Base-by-base conservation (phyloP, 2,329 filamentous ascomycete genomes). In the Diatrype stigma region DNA sequence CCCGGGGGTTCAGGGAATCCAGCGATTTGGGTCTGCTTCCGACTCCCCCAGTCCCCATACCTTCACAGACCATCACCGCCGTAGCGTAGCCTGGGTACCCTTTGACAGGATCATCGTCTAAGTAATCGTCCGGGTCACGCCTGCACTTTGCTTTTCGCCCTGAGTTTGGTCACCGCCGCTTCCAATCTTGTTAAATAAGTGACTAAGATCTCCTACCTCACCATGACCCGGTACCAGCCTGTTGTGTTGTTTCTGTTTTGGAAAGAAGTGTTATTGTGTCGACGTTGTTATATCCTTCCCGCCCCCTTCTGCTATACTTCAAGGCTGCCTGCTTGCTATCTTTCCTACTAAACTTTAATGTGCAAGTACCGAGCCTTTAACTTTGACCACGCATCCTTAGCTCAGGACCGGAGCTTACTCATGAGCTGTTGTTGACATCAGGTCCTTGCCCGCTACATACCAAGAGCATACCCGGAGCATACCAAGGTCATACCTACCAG, bases 161-260 rank as follows among this genome's bases (percentile, higher is more conserved):
- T 64, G 61, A 56, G 45, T 55, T 56, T 56, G 60, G 63, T 66
- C 63, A 67, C 64, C 64, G 64, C 64, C 59, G 60, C 58, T 65
- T 63, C 60, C 47, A 61, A 60, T 61, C 63, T 65, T 65, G 63
- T 37, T 37, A 61, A 65, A 65, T 62, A 55, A 63, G 57, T 55
- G 40, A 44, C 40, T 67, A 63, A 66, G 65, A 64, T 64, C 63
- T 44, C 63, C 55, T 63, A 56, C 52, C 51, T 60, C 62, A 54
- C 59, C 62, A 63, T 62, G 60, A 60, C 56, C 40, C 22, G 14
- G 40, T n/a, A 44, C 40, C 40, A 44, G 40, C 16, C 40, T 44
- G 40, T 16, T 12, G 21, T 26, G 40, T 17, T 26, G 40, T 17
- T 44, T 44, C 40, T 19, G 12, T 44, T 44, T 26, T 23, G 40